Evolutionary conservation across 2,329 filamentous ascomycete genomes (phyloP), one percentile per base, ranked within the genome.

Genomic region (Apiospora phragmitis): DNA sequence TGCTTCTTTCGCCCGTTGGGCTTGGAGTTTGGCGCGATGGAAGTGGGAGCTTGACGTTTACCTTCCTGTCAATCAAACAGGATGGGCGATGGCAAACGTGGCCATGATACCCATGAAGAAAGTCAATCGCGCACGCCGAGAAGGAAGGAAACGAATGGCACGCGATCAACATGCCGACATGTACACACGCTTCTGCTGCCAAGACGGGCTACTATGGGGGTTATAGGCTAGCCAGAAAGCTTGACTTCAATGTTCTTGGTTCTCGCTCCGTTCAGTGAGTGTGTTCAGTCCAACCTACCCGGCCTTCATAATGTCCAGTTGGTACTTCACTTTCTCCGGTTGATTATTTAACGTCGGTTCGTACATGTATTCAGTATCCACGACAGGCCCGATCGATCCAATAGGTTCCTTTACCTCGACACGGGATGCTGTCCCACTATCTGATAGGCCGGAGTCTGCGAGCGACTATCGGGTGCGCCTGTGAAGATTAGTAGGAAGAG

Each of bases 331-430:
- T 41, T 41, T 41, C 6, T 41, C 42, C 4, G 16, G 42, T 43
- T n/a, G n/a, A n/a, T n/a, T n/a, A n/a, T n/a, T 18, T 14, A 43
- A 43, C 42, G 4, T n/a, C 43, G n/a, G 43, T 47, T 47, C 43
- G 43, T 47, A n/a, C 9, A n/a, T n/a, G n/a, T n/a, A 4, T 43
- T 5, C 4, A 21, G n/a, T n/a, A 49, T 11, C 21, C 47, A 26
- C 65, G 71, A 75, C 9, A 49, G 5, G 26, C 43, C 18, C 8
- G n/a, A 49, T 49, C 45, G 45, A 49, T 24, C n/a, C 21, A 49
- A 26, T n/a, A n/a, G n/a, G n/a, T n/a, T 71, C 43, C 16, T n/a
- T 26, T 35, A 8, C 29, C 18, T 35, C 35, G 51, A 29, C 51
- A 59, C 51, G 51, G 29, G 29, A 26, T 21, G 7, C 29, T 35